Evolutionary conservation across 2,329 filamentous ascomycete genomes (phyloP).

Genomic region (Arachnomyces sp.): DNA sequence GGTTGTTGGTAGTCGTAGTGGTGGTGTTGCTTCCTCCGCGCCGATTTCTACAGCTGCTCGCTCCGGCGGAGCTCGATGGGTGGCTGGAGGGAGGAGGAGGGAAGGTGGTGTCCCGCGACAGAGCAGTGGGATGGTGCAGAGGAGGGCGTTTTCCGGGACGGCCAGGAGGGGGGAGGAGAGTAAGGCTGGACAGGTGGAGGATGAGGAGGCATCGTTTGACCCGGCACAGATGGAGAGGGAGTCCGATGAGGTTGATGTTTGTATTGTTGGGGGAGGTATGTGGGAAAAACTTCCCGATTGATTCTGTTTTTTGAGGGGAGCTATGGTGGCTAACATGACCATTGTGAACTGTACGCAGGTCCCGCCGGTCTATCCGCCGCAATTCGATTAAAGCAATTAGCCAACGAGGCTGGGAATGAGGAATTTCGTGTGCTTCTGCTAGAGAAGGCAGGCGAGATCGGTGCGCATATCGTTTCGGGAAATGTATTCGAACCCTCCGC

Average conservation of each 20-base stretch:
- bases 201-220: slow-evolving; percentile 52
- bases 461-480: slow-evolving; percentile 89
- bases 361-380: slow-evolving; percentile 87
- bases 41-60: no score
- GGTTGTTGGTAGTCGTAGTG: no score
- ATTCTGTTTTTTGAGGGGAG: slow-evolving; percentile 93
- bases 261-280: slow-evolving; percentile 81
- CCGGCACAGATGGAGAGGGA: slow-evolving; percentile 68
- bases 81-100: no score
- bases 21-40: slow-evolving; percentile 12
- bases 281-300: slow-evolving; percentile 56
- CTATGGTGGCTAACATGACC: slow-evolving; percentile 30
- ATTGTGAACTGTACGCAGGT: slow-evolving; percentile 36
- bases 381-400: slow-evolving; percentile 89
- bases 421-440: slow-evolving; percentile 88
- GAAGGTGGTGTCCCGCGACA: no score
- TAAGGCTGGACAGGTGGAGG: slow-evolving; percentile 35
- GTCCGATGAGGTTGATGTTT: slow-evolving; percentile 88
- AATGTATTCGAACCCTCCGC: slow-evolving; percentile 88
- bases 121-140: slow-evolving; percentile 19
- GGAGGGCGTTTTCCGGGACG: slow-evolving; percentile 39
- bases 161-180: slow-evolving; percentile 28
- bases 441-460: slow-evolving; percentile 91
- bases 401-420: slow-evolving; percentile 88
- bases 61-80: no score